A percentile compares a stretch with the other conserved stretches of the same genome.
phyloP scores from a whole-genome alignment of 768 basidiomycete species.

The Vishniacozyma victoriae region DNA sequence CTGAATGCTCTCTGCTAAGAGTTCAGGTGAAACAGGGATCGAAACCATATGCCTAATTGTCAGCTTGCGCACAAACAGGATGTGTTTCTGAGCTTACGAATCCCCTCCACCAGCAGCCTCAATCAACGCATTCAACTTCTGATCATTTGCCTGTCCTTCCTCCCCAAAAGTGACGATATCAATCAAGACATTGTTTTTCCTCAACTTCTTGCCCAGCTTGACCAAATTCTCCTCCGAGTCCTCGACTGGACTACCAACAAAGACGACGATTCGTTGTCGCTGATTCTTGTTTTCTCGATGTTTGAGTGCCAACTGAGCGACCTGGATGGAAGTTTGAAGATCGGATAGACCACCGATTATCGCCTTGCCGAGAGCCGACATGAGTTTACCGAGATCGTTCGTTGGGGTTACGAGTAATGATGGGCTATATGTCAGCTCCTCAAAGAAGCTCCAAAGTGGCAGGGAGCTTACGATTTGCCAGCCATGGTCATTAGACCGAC shows the following conservation, averaged over 20 bases:
- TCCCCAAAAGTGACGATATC: slow-evolving; percentile 90
- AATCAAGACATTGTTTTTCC: slow-evolving; percentile 98
- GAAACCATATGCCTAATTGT: slow-evolving; percentile 68
- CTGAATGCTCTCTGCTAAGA: slow-evolving; percentile 77
- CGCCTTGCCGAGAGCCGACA: slow-evolving; percentile 64
- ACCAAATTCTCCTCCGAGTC: slow-evolving; percentile 74
- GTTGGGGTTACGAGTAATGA: slow-evolving; percentile 95
- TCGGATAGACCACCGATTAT: slow-evolving; percentile 77
- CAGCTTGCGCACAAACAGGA: neutral
- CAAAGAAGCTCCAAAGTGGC: neutral
- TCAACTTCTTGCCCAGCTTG: slow-evolving; percentile 89
- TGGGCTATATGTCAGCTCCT: slow-evolving; percentile 55
- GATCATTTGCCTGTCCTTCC: slow-evolving; percentile 56
- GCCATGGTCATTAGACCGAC: slow-evolving; percentile 99
- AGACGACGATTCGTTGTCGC: slow-evolving; percentile 89
- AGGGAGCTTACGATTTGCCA: slow-evolving; percentile 71
- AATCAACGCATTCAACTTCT: slow-evolving; percentile 70
- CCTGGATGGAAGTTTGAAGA: slow-evolving; percentile 81
- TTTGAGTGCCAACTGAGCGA: slow-evolving; percentile 93
- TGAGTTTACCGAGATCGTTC: slow-evolving; percentile 86
- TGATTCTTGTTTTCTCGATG: slow-evolving; percentile 98
- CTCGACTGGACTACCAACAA: slow-evolving; percentile 79
- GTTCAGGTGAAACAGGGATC: slow-evolving; percentile 65
- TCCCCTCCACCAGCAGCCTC: slow-evolving; percentile 57
- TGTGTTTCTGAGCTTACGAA: slow-evolving; percentile 22